Base-by-base conservation (phyloP, 2,329 filamentous ascomycete genomes). In the Drechmeria coniospora region DNA sequence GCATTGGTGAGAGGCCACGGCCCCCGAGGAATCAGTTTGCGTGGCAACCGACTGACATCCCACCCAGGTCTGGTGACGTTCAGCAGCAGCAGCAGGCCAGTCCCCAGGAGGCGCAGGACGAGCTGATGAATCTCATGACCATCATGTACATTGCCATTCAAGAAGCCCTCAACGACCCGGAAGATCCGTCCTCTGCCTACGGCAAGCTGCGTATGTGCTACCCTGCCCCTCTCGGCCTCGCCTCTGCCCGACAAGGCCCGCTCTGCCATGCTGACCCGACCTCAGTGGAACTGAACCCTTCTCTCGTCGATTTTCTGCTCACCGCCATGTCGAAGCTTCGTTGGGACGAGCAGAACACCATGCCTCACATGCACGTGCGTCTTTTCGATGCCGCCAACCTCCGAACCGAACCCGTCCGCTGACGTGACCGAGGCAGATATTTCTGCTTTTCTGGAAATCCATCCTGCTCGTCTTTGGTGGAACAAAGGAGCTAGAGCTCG, bases 361-460 rank as follows among this genome's bases (percentile, higher is more conserved):
- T 64, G 47, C 77, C 62, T 30, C 68, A 79, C 33, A 71, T 71
- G 38, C 64, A 78, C 63, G 58, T 79, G 61, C 15, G 25, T 14
- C 12, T 53, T 38, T 47, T 36, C 12, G 15, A 9, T 15, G 5
- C 23, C 1, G 2, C 15, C 15, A 17, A 7, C 6, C 10, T 15
- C 15, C n/a, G 17, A 15, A 14, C 3, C 15, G 21, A 4, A 5
- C 12, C 25, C 9, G 21, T 19, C 29, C 19, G 24, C 41, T 52
- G 24, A 56, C 32, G 18, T 16, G 7, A 9, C 12, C 18, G 6
- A n/a, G n/a, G 8, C 42, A 79, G 65, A 69, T 90, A 22, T 73
- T 92, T 29, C 60, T 94, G 6, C 60, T 95, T 2, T 70, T 92
- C 26, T 95, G 90, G 87, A 98, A 98, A 56, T 76, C 81, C 1